These are phyloP conservation scores for Agaricus subrufescens DNA, from an alignment of 768 basidiomycete species.

Conservation along the genomic window DNA sequence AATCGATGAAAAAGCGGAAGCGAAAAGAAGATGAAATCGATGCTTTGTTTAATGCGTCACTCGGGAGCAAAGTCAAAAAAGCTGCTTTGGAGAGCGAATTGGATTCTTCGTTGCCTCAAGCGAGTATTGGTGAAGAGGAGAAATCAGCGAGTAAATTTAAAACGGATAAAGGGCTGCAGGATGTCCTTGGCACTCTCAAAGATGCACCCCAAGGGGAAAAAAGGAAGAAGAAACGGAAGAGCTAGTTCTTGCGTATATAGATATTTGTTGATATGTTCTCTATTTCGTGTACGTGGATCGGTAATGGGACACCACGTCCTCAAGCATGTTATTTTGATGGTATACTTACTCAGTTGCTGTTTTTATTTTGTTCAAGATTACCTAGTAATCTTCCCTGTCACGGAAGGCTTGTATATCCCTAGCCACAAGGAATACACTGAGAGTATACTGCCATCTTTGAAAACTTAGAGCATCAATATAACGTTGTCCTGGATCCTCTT, in stretches of 20 bases:
- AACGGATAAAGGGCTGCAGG: conserved; percentile 36
- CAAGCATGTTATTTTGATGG: no score
- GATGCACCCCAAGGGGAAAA: conserved; percentile 47
- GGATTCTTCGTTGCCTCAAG: not conserved
- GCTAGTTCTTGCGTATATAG: not conserved
- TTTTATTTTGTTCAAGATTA: no score
- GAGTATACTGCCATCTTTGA: no score
- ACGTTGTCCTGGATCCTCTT: no score
- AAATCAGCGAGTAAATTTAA: conserved; percentile 7
- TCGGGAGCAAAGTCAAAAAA: conserved; percentile 59
- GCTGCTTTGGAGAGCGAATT: conserved; percentile 31
- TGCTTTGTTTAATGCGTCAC: conserved; percentile 52
- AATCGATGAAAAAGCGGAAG: conserved; percentile 43
- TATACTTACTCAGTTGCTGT: no score
- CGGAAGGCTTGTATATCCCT: no score
- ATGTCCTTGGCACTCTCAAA: conserved; percentile 56
- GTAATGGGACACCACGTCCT: no score
- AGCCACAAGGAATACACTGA: no score
- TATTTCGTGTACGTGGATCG: no score
- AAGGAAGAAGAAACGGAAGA: conserved; percentile 23
- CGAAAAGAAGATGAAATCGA: conserved; percentile 68
- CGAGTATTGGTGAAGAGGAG: conserved; percentile 14
- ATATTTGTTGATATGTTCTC: not conserved
- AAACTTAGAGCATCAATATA: no score
- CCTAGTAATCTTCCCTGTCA: no score